Conservation (phyloP, 768 basidiomycete genomes). For the Boletellus ananas region DNA sequence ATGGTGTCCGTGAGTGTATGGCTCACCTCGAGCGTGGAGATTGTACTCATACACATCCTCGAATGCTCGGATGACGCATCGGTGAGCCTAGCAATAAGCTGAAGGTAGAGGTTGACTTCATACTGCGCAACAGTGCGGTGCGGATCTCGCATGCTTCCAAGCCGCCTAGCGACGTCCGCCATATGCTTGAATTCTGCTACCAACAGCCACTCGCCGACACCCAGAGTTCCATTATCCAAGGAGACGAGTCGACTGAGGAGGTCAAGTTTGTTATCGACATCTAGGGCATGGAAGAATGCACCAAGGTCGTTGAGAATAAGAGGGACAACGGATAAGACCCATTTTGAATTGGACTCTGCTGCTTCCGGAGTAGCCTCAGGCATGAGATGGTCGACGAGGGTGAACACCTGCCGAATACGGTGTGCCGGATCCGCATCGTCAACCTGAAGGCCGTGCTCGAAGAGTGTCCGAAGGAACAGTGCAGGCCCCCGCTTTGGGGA, state of each 20-base stretch:
- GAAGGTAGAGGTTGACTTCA: constrained; percentile 47
- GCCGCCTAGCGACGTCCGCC: constrained; percentile 33
- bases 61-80: constrained; percentile 36
- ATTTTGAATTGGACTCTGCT: constrained; percentile 36
- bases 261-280: constrained; percentile 50
- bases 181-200: constrained; percentile 59
- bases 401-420: constrained; percentile 52
- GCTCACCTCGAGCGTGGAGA: constrained; percentile 44
- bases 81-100: constrained; percentile 46
- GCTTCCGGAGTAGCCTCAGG: constrained; percentile 33
- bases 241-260: constrained; percentile 52
- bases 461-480: constrained; percentile 51
- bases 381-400: constrained; percentile 55
- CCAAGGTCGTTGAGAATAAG: constrained; percentile 51
- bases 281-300: constrained; percentile 53
- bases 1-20: constrained; percentile 40
- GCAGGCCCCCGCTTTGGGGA: constrained; percentile 40
- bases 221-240: constrained; percentile 42
- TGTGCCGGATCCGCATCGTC: constrained; percentile 52
- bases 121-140: constrained; percentile 41
- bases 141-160: constrained; percentile 33
- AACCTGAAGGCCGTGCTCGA: constrained; percentile 44
- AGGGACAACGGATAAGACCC: constrained; percentile 56
- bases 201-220: constrained; percentile 57
- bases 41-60: constrained; percentile 41